Conservation (phyloP, 2,329 filamentous ascomycete genomes). For the Neoscytalidium dimidiatum region DNA sequence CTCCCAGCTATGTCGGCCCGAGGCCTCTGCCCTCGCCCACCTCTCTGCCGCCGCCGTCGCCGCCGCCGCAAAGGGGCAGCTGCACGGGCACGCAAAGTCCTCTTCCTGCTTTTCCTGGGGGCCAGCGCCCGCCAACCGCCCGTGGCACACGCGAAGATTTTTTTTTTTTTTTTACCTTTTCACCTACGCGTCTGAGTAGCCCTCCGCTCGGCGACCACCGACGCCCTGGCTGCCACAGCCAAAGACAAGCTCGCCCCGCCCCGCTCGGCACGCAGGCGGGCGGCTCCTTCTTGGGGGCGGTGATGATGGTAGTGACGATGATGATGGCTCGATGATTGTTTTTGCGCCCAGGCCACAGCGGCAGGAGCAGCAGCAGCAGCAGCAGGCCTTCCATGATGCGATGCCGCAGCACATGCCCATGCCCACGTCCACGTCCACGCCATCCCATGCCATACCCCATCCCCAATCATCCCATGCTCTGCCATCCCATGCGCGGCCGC, state of each 20-base stretch:
- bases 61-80: constrained; percentile 15
- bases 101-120: no score
- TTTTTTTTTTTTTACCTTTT: background rate
- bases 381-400: background rate
- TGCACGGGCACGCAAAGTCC: constrained; percentile 7
- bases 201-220: no score
- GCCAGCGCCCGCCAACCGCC: background rate
- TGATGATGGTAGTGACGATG: no score
- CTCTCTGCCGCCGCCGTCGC: background rate
- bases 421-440: background rate
- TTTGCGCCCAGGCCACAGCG: background rate
- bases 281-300: no score
- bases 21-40: background rate
- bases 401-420: background rate
- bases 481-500: background rate
- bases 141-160: background rate
- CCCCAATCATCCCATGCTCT: background rate
- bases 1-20: constrained; percentile 6
- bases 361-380: background rate
- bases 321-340: background rate
- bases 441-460: background rate
- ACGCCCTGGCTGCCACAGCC: no score
- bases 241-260: no score
- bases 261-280: no score
- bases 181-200: no score